phyloP scores from a whole-genome alignment of 108 stramenopile genomes.

The Cyclotella baltica region DNA sequence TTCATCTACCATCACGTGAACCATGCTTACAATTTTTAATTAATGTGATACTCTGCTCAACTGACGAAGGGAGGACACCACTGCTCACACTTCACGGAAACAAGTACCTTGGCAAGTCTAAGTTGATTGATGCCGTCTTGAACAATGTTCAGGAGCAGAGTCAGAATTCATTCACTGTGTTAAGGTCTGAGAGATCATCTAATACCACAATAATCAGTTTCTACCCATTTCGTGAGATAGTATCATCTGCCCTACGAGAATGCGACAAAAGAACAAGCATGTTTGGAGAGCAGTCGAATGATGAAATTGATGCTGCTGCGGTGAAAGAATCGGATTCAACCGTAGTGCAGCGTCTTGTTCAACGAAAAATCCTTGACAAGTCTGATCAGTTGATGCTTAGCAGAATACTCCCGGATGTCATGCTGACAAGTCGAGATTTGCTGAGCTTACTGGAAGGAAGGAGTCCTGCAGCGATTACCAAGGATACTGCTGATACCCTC shows the following conservation, averaged over 20 bases:
- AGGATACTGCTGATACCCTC: constrained; percentile 37
- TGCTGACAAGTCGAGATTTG: constrained; percentile 23
- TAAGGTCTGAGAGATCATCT: constrained; percentile 31
- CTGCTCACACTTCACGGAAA: constrained; percentile 35
- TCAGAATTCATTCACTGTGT: constrained; percentile 31
- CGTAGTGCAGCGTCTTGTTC: constrained; percentile 29
- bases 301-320: background rate
- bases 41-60: constrained; percentile 23
- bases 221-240: constrained; percentile 39
- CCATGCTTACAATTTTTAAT: constrained; percentile 19
- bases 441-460: constrained; percentile 41
- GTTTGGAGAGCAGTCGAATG: constrained; percentile 3
- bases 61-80: constrained; percentile 31
- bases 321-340: constrained; percentile 7
- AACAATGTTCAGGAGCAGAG: constrained; percentile 24
- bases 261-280: constrained; percentile 23
- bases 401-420: constrained; percentile 39
- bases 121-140: constrained; percentile 25
- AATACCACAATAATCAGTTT: constrained; percentile 31
- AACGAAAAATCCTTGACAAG: constrained; percentile 39
- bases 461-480: constrained; percentile 26
- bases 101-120: constrained; percentile 42
- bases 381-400: constrained; percentile 52
- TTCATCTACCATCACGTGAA: constrained; percentile 37
- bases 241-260: constrained; percentile 33